Percentiles rank a stretch among this genome's conserved stretches.
Evolutionary conservation across 345 rosid genomes (phyloP).

Genomic region (Gossypium sturtianum): DNA sequence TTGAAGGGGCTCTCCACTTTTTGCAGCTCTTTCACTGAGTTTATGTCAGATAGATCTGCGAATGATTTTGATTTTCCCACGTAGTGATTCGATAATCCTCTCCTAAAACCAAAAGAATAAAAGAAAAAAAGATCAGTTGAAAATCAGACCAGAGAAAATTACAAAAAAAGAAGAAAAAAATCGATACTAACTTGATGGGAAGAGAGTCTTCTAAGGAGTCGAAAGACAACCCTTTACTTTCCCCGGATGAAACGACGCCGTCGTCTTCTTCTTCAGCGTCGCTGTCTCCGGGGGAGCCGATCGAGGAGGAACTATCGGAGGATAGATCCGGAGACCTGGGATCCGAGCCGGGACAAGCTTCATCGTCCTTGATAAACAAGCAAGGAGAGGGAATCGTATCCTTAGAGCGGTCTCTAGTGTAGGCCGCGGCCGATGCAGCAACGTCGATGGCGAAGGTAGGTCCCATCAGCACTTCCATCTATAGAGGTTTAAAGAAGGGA

Average conservation of each 20-base stretch:
- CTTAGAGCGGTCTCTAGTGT: slow-evolving; percentile 27
- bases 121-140: background rate
- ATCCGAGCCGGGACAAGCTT: slow-evolving; percentile 7
- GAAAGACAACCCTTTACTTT: slow-evolving; percentile 26
- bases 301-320: slow-evolving; percentile 54
- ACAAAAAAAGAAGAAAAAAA: background rate
- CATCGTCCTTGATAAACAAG: slow-evolving; percentile 29
- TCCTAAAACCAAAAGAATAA: slow-evolving; percentile 25
- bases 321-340: slow-evolving; percentile 18
- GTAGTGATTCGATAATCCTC: slow-evolving; percentile 74
- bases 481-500: no score
- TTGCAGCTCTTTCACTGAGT: slow-evolving; percentile 42
- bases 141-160: background rate
- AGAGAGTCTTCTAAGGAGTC: slow-evolving; percentile 55
- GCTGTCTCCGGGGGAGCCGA: slow-evolving; percentile 53
- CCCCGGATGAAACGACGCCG: slow-evolving; percentile 28
- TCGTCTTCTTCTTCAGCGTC: slow-evolving; percentile 27
- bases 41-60: slow-evolving; percentile 50
- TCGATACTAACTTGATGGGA: slow-evolving; percentile 48
- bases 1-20: slow-evolving; percentile 73
- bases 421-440: slow-evolving; percentile 15
- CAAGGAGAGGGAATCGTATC: slow-evolving; percentile 20
- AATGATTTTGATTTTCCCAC: slow-evolving; percentile 83
- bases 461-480: slow-evolving; percentile 60
- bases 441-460: slow-evolving; percentile 36